Conservation (phyloP, 2,329 filamentous ascomycete species). For the Chalara sp. region DNA sequence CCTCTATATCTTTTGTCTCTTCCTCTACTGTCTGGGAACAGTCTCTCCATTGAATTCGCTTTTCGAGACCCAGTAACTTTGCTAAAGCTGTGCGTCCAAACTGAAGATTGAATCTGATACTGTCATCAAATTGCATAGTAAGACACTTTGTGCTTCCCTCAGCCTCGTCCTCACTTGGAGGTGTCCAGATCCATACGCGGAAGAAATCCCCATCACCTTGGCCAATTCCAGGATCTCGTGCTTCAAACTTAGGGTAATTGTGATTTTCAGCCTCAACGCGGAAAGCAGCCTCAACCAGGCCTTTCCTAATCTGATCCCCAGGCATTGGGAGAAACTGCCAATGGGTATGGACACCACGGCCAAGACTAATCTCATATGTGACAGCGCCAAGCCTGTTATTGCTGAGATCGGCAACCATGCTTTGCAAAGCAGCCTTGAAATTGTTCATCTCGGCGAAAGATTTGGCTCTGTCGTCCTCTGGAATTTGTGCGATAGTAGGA, state of each 20-base stretch:
- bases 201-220: conserved; percentile 63
- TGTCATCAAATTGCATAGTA: conserved; percentile 65
- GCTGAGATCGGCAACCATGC: conserved; percentile 61
- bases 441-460: conserved; percentile 76
- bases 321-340: conserved; percentile 88
- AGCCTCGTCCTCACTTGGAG: conserved; percentile 36
- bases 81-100: conserved; percentile 84
- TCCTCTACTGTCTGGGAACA: conserved; percentile 71
- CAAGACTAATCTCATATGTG: conserved; percentile 86
- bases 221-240: conserved; percentile 42
- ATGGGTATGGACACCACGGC: conserved; percentile 76
- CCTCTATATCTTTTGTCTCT: conserved; percentile 70
- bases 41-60: conserved; percentile 77
- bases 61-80: conserved; percentile 76
- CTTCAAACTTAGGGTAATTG: conserved; percentile 44
- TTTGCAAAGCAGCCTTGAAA: conserved; percentile 71
- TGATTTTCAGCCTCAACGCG: conserved; percentile 78
- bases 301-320: conserved; percentile 57
- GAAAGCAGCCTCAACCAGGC: conserved; percentile 82
- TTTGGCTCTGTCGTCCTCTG: conserved; percentile 45
- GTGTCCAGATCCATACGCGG: conserved; percentile 71
- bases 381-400: conserved; percentile 65
- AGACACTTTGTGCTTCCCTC: conserved; percentile 54
- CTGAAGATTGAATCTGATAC: conserved; percentile 79
- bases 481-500: conserved; percentile 65